Conservation (phyloP, 345 rosid genomes). For the Limnanthes douglasii region DNA sequence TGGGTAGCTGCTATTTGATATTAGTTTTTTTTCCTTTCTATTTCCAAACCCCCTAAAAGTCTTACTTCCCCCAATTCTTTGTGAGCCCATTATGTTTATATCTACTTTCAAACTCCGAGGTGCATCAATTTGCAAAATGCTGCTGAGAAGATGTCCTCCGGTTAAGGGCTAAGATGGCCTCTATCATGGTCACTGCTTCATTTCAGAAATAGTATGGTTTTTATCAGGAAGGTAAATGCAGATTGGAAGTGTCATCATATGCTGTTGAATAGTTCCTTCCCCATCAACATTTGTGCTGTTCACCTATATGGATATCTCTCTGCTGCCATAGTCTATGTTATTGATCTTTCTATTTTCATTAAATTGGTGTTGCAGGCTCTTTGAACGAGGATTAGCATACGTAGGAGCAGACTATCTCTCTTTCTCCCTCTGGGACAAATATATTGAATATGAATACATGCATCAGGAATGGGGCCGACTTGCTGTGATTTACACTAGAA, state of each 20-base stretch:
- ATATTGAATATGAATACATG: slow-evolving; percentile 86
- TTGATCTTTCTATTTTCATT: slow-evolving; percentile 4
- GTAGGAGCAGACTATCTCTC: slow-evolving; percentile 89
- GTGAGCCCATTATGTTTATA: slow-evolving; percentile 20
- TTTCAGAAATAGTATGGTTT: slow-evolving; percentile 70
- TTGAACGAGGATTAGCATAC: slow-evolving; percentile 80
- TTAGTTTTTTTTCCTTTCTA: no score
- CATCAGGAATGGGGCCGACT: slow-evolving; percentile 77
- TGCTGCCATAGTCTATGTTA: slow-evolving; percentile 7
- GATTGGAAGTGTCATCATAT: slow-evolving; percentile 48
- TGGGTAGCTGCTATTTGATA: slow-evolving; percentile 18
- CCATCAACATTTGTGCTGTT: slow-evolving; percentile 33
- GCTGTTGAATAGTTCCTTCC: slow-evolving; percentile 59
- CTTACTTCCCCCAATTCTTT: slow-evolving; percentile 10
- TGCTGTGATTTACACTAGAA: slow-evolving; percentile 65
- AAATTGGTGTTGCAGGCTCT: slow-evolving; percentile 53
- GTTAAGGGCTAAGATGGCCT: slow-evolving; percentile 88
- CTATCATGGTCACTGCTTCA: slow-evolving; percentile 69
- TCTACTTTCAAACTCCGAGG: slow-evolving; percentile 52
- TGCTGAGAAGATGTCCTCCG: slow-evolving; percentile 87
- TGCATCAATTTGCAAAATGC: slow-evolving; percentile 83
- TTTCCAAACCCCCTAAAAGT: slow-evolving; percentile 7
- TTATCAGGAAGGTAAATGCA: slow-evolving; percentile 92
- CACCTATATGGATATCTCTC: slow-evolving; percentile 19
- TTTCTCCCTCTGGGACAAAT: slow-evolving; percentile 81